Evolutionary conservation across 306 rosid genomes (phyloP).

Genomic region (Rubus idaeus): DNA sequence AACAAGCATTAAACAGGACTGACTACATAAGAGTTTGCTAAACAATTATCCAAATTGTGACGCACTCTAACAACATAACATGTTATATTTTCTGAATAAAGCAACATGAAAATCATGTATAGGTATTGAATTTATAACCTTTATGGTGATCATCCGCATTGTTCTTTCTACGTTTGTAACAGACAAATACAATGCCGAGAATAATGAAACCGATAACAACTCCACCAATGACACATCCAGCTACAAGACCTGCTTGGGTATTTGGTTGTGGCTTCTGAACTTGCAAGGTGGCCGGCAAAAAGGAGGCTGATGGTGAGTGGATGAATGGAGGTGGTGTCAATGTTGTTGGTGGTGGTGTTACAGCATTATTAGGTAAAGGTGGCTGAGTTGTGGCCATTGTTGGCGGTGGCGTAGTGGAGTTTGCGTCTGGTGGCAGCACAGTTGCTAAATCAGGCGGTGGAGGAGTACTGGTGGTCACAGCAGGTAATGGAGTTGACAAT

Average conservation of each 20-base stretch:
- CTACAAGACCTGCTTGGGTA: constrained; percentile 22
- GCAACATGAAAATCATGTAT: neutral
- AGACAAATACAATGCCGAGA: constrained; percentile 20
- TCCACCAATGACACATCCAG: constrained; percentile 32
- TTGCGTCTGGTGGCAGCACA: neutral
- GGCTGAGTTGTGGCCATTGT: neutral
- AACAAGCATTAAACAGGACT: neutral
- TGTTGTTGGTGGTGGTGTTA: neutral
- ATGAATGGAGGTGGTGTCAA: neutral
- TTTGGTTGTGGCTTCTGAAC: constrained; percentile 25
- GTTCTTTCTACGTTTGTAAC: constrained; percentile 22
- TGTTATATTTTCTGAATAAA: neutral
- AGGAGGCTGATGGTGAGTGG: constrained; percentile 20
- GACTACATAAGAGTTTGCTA: neutral
- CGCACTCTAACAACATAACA: neutral
- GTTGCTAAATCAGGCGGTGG: constrained; percentile 10
- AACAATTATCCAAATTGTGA: neutral
- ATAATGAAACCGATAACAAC: constrained; percentile 21
- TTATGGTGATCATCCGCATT: neutral
- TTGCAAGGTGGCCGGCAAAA: constrained; percentile 36
- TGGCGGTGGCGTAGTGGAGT: neutral
- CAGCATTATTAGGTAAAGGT: neutral
- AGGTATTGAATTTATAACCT: constrained; percentile 29
- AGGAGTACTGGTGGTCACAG: neutral
- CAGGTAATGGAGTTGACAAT: constrained; percentile 3